Conservation (phyloP, 192 early-diverging fungal genomes). For the Cladochytrium replicatum region DNA sequence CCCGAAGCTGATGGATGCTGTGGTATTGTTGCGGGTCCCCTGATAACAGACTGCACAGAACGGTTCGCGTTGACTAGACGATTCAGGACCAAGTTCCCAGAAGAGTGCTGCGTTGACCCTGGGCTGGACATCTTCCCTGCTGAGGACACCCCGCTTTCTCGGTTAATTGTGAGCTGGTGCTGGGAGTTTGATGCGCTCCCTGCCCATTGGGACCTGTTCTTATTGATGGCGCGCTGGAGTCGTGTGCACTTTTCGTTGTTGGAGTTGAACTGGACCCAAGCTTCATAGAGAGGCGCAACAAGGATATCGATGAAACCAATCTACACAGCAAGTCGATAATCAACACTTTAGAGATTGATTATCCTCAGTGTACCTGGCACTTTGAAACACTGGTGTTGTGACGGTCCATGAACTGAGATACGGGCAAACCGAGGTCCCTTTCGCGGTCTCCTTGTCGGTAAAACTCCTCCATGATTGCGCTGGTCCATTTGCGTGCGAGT, state of each 20-base stretch:
- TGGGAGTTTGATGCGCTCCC: too few relatives aligned
- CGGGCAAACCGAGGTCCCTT: slow-evolving; percentile 32
- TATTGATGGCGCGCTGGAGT: background rate
- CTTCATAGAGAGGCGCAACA: background rate
- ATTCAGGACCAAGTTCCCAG: too few relatives aligned
- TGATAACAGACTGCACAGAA: too few relatives aligned
- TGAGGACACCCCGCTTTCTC: too few relatives aligned
- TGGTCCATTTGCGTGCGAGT: slow-evolving; percentile 40
- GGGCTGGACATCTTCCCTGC: too few relatives aligned
- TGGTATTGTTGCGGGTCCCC: too few relatives aligned
- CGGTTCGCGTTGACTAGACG: too few relatives aligned
- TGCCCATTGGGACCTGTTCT: background rate
- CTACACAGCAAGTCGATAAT: background rate
- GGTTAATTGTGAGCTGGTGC: too few relatives aligned
- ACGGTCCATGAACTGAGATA: slow-evolving; percentile 48
- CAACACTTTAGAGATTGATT: background rate
- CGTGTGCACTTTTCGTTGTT: background rate
- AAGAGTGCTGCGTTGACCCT: too few relatives aligned
- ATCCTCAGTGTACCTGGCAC: slow-evolving; percentile 49
- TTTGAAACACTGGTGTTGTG: slow-evolving; percentile 36
- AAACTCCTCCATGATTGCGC: slow-evolving; percentile 18
- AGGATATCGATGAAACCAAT: background rate
- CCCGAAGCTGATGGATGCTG: too few relatives aligned
- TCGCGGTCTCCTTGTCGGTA: slow-evolving; percentile 41
- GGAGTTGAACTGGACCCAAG: background rate